Base-by-base conservation (phyloP, 139 green algal species). In the Asterochloris sp. region DNA sequence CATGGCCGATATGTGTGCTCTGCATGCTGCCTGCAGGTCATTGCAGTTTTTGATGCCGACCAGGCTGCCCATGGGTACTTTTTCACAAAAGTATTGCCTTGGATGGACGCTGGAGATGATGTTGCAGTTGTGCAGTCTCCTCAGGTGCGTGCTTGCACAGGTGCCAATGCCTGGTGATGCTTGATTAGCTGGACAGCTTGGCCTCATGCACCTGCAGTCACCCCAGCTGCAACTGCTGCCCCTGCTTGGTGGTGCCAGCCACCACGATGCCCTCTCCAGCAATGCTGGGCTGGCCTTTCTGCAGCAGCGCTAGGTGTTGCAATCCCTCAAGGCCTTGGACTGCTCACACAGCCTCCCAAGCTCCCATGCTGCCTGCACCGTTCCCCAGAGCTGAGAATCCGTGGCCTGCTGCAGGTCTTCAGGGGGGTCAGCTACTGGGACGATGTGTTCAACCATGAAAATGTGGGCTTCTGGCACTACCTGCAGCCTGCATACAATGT, bases 381-480 rank as follows among this genome's bases (percentile, higher is more conserved):
- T 6, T 24, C 66, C 17, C 66, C 66, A 71, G 4, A 71, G 17
- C 21, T 24, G 19, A 71, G 21, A 71, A 10, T 8, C 66, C 21
- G 26, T n/a, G 28, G 38, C 17, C 14, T 80, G 54, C 11, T 80
- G 21, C 24, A 80, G 76, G 76, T 80, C 13, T 80, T 80, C 76
- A 80, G 76, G 54, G 76, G 76, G 10, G 76, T 80, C 14, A 61
- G 68, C 60, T 80, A 62, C 60, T 69, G 60, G 24, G 76, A 80
- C 21, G 91, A 96, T 87, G 90, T 96, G 73, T 96, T 96, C 90
- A 96, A 96, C 85, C 92, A 95, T 84, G 89, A 89, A 81, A 96
- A 96, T 84, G 85, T 93, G 27, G 90, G 94, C 78, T 94, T 94
- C 84, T 94, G 91, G 91, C 86, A 93, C 74, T 90, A 83, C 61